Evolutionary conservation across 2,329 filamentous ascomycete species (phyloP), one percentile per base, ranked within the genome.

Genomic region (Thelonectria olida): DNA sequence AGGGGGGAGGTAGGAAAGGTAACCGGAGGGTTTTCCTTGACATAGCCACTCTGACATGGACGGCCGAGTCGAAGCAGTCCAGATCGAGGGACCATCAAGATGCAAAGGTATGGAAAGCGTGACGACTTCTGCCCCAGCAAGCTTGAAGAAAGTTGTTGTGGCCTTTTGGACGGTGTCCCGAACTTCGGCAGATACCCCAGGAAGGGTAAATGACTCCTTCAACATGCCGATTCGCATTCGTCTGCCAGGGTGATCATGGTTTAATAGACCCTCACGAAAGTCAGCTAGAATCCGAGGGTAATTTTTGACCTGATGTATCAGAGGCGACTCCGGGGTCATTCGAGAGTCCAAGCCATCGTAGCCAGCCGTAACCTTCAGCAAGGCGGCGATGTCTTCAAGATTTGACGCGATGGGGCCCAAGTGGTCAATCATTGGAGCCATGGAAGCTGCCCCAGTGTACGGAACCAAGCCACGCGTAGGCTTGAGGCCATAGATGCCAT

Each of bases 51-150:
- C 56, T 7, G 74, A 72, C 71, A 78, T 76, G 5, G 75, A 73
- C 5, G 72, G 71, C 8, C 78, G 61, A 2, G 76, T 78, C 1
- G 77, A 71, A 15, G 76, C 59, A 51, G 62, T 64, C 62, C 62
- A 64, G 12, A 64, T 59, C 72, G 79, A 71, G 0, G 82, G 78
- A 0, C 81, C 84, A 6, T 80, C 68, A 4, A 75, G 67, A 64
- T 86, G 84, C 64, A 84, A 74, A 0, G 83, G 82, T 3, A 85
- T 72, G 0, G 79, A 82, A 1, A 85, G 65, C 7, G 83, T 78
- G 4, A 75, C 62, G 5, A 85, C 80, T 7, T 72, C 67, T 2
- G 82, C 82, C 1, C 82, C 82, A 7, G 79, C 74, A 9, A 75
- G 70, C 23, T 65, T 58, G 65, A 84, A 79, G 41, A 31, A 59